phyloP scores from a whole-genome alignment of 106 monocot genomes.

The Dendrobium huoshanense region DNA sequence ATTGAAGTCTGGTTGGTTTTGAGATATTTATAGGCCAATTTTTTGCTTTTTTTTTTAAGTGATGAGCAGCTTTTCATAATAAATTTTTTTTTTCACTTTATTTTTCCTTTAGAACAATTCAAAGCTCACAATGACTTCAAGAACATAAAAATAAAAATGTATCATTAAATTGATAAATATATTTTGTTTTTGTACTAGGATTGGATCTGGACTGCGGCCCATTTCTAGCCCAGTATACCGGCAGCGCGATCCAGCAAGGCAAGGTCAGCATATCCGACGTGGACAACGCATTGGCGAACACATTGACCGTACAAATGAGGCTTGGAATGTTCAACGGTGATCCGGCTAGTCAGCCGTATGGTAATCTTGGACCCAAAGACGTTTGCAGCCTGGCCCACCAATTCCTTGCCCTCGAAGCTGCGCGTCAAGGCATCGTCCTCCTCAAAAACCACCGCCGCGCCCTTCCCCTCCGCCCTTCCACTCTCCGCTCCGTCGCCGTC shows the following conservation, averaged over 20 bases:
- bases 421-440: conserved; percentile 62
- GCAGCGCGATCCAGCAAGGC: conserved; percentile 34
- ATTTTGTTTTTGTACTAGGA: conserved; percentile 14
- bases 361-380: conserved; percentile 44
- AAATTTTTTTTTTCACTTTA: no score
- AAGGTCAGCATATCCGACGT: conserved; percentile 34
- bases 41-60: no score
- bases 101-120: no score
- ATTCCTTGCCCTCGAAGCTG: conserved; percentile 59
- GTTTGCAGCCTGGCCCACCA: conserved; percentile 60
- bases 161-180: not conserved
- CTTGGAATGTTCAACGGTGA: conserved; percentile 72
- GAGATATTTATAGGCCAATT: not conserved
- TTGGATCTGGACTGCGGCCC: conserved; percentile 81
- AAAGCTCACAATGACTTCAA: no score
- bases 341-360: conserved; percentile 30
- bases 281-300: conserved; percentile 34
- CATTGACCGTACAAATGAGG: conserved; percentile 37
- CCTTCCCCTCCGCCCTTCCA: conserved; percentile 37
- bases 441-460: conserved; percentile 30
- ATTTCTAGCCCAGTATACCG: conserved; percentile 49
- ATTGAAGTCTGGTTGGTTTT: conserved; percentile 31
- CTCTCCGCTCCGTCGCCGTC: conserved; percentile 34
- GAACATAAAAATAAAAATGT: not conserved
- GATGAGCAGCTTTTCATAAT: no score